phyloP scores from a whole-genome alignment of 345 rosid genomes.

The Populus davidiana region DNA sequence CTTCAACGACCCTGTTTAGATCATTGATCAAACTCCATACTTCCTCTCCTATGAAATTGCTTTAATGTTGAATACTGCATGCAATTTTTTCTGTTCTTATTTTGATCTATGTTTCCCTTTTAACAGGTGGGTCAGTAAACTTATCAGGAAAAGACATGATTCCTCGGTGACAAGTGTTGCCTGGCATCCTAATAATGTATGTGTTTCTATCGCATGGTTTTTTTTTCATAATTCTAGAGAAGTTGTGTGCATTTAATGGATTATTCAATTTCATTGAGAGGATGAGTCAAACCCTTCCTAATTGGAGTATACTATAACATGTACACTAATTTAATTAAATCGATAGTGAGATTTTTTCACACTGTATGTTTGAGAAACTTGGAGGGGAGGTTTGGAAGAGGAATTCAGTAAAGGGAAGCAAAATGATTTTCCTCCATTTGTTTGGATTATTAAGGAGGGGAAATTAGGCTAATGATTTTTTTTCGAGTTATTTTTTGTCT shows the following conservation, averaged over 20 bases:
- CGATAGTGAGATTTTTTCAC: neutral
- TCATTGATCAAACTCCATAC: neutral
- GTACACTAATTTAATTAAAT: too few relatives aligned
- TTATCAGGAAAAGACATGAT: conserved; percentile 82
- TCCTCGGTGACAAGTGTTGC: conserved; percentile 95
- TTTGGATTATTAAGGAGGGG: too few relatives aligned
- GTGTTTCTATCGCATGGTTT: conserved; percentile 21
- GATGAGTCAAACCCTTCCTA: neutral
- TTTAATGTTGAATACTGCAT: neutral
- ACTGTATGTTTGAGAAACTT: neutral
- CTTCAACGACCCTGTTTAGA: neutral
- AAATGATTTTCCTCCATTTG: too few relatives aligned
- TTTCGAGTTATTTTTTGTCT: too few relatives aligned
- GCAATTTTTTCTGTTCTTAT: neutral
- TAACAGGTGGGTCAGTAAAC: conserved; percentile 99
- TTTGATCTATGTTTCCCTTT: neutral
- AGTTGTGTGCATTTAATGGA: neutral
- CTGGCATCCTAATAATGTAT: conserved; percentile 98
- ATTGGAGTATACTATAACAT: neutral
- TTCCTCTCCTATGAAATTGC: neutral
- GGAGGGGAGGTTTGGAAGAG: too few relatives aligned
- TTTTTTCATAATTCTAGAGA: neutral
- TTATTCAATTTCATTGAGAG: neutral
- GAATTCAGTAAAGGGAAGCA: too few relatives aligned
- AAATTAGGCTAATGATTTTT: too few relatives aligned